A percentile compares a stretch with the other conserved stretches of the same genome.
phyloP scores from a whole-genome alignment of 1,284 basidiomycete species.

The Golubevia pallescens region DNA sequence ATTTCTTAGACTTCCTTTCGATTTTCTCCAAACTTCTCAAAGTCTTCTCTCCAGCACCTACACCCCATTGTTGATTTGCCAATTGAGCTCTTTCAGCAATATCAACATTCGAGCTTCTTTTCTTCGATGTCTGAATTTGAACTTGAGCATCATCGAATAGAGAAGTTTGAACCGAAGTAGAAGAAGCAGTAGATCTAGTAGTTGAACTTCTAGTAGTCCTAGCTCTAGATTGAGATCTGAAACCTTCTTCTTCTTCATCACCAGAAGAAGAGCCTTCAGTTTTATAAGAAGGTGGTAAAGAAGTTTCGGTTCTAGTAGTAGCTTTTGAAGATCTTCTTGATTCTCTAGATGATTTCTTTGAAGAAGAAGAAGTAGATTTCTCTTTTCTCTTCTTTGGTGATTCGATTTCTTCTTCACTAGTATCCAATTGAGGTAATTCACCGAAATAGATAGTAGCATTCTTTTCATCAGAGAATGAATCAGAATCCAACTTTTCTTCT shows the following conservation, averaged over 20 bases:
- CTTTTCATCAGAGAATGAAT: background rate
- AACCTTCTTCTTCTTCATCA: background rate
- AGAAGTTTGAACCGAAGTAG: background rate
- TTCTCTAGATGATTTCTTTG: too few species aligned
- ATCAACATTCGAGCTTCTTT: background rate
- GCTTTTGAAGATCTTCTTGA: background rate
- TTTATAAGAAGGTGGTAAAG: background rate
- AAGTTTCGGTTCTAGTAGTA: background rate
- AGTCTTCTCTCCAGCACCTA: background rate
- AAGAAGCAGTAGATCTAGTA: background rate
- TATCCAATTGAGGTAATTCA: background rate
- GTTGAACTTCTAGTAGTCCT: background rate
- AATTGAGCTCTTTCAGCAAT: background rate
- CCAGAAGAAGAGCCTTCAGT: background rate
- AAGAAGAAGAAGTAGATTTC: background rate
- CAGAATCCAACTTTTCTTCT: background rate
- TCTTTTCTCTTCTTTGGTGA: background rate
- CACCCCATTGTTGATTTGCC: background rate
- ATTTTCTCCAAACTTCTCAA: too few species aligned
- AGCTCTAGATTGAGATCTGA: background rate
- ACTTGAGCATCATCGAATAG: background rate
- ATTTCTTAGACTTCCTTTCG: background rate
- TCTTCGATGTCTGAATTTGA: background rate
- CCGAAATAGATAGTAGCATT: background rate
- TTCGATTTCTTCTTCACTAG: background rate